Conservation (phyloP, 305 asterid species). For the Fraxinus sp. region DNA sequence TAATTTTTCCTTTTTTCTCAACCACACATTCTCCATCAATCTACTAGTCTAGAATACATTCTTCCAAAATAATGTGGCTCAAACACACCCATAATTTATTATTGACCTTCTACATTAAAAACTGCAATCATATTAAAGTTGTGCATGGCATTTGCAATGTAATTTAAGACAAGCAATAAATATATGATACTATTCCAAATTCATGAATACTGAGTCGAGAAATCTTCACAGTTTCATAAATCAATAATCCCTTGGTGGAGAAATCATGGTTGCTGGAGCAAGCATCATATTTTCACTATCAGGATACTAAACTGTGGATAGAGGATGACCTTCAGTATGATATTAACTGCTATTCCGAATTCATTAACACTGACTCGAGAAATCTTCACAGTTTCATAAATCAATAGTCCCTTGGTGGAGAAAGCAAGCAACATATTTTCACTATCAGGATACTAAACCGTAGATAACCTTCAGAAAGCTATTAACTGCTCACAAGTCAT, state of each 20-base stretch:
- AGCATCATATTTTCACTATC: background rate
- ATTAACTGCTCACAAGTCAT: background rate
- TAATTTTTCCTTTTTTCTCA: too few relatives aligned
- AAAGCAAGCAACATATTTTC: background rate
- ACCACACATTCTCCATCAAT: too few relatives aligned
- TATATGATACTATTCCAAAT: background rate
- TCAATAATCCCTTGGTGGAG: background rate
- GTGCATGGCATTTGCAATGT: background rate
- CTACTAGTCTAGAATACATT: too few relatives aligned
- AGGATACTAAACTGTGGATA: background rate
- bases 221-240: background rate
- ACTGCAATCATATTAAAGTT: background rate
- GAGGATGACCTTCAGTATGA: background rate
- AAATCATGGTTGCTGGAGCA: background rate
- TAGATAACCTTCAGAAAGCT: background rate
- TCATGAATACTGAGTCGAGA: background rate
- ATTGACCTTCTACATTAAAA: background rate
- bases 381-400: background rate
- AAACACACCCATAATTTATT: background rate
- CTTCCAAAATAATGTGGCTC: too few relatives aligned
- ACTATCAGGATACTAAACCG: background rate
- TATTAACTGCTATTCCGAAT: background rate
- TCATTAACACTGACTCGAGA: background rate
- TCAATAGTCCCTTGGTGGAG: background rate
- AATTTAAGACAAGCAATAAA: background rate